Base-by-base conservation (phyloP, 1,284 basidiomycete genomes). In the Malassezia nana region DNA sequence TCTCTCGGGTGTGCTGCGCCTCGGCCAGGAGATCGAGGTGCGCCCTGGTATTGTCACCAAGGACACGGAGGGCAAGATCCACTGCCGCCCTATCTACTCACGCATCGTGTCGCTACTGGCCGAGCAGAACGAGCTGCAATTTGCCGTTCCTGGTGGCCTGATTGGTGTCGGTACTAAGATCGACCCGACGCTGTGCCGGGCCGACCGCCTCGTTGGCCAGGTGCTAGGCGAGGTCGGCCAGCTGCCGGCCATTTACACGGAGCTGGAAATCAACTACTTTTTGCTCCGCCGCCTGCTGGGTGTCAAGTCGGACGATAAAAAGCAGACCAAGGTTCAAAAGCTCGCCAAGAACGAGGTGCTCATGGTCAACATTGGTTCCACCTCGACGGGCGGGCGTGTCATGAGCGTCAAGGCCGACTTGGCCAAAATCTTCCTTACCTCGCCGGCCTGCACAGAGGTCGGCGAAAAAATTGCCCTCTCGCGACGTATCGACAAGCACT, bases 131-230 rank as follows among this genome's bases (percentile, higher is more conserved):
- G 82, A 89, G 60, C 78, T 98, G 49, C 81, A 88, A 64, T 96
- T 94, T 74, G 92, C 94, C 29, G 92, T 98, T 0, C 92, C 94
- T 3, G 94, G 92, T 60, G 94, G 92, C 41, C 77, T 98, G 52
- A 98, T 98, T 72, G 92, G 94, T 83, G 92, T 95, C 9, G 92
- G 94, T 30, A 98, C 92, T 25, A 83, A 86, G 70, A 90, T 95
- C 65, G 90, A 95, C 77, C 92, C 92, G 32, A 94, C 90, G 40
- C 79, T 98, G 25, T 98, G 92, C 76, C 83, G 92, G 78, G 92
- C 91, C 42, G 94, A 98, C 81, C 82, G 92, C 56, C 78, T 98
- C 47, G 88, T 98, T 54, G 92, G 94, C 25, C 92, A 96, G 77
- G 92, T 98, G 18, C 79, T 98, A 67, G 89, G 88, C 57, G 85